Conservation (phyloP, 345 rosid species). For the Laguncularia racemosa region DNA sequence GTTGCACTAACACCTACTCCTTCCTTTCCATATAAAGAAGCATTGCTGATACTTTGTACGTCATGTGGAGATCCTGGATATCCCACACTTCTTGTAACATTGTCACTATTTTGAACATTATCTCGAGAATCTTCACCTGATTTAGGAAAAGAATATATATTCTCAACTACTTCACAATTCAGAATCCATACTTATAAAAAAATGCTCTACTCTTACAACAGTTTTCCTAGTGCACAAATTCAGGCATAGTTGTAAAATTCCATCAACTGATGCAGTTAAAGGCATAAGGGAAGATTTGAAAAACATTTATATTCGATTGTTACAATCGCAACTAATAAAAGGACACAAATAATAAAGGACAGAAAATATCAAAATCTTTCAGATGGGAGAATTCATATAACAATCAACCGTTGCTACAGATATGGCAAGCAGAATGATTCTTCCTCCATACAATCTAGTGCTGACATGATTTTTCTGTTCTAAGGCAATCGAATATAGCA, state of each 20-base stretch:
- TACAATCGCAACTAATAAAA: not conserved
- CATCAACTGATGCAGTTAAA: not conserved
- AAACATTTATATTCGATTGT: not conserved
- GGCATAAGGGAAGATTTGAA: not conserved
- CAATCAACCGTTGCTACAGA: no score
- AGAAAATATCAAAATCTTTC: not conserved
- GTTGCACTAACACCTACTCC: conserved; percentile 11
- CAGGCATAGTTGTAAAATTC: no score
- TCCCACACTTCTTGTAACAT: conserved; percentile 17
- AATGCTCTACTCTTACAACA: not conserved
- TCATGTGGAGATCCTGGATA: no score
- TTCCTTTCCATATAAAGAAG: conserved; percentile 11
- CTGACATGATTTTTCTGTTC: no score
- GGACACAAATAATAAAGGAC: not conserved
- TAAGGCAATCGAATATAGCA: no score
- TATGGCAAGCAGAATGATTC: no score
- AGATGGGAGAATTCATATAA: no score
- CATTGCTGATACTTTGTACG: conserved; percentile 12
- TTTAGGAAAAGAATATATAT: not conserved
- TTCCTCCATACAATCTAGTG: no score
- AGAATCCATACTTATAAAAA: not conserved
- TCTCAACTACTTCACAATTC: not conserved
- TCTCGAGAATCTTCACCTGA: conserved; percentile 72
- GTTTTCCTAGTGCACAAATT: no score
- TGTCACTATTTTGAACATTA: conserved; percentile 29